A percentile compares a stretch with the other conserved stretches of the same genome.
phyloP scores from a whole-genome alignment of 495 filamentous ascomycete genomes.

The Aspergillus egyptiacus region DNA sequence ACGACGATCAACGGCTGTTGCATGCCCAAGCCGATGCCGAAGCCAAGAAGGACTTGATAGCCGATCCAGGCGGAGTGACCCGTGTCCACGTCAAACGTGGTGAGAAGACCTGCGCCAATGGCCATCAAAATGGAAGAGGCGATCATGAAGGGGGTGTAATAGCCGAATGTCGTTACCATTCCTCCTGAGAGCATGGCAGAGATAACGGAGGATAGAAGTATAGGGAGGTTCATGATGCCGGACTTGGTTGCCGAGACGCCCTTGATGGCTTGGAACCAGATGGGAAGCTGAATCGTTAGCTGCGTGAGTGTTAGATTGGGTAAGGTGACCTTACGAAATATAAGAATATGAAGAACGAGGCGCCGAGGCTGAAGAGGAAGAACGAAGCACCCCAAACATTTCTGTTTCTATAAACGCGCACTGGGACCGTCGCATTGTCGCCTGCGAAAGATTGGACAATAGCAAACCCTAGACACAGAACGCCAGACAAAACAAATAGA shows the following conservation, averaged over 20 bases:
- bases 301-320: too few species aligned
- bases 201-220: slow-evolving; percentile 42
- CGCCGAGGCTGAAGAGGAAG: slow-evolving; percentile 52
- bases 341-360: slow-evolving; percentile 60
- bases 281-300: slow-evolving; percentile 40
- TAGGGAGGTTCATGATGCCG: slow-evolving; percentile 34
- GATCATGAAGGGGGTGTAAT: slow-evolving; percentile 60
- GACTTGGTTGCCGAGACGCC: slow-evolving; percentile 27
- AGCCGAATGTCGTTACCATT: slow-evolving; percentile 43
- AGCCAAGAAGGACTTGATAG: slow-evolving; percentile 63
- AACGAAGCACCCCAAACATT: slow-evolving; percentile 51
- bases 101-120: slow-evolving; percentile 58
- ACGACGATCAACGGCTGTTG: slow-evolving; percentile 60
- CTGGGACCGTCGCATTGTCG: slow-evolving; percentile 72
- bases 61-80: slow-evolving; percentile 55
- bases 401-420: slow-evolving; percentile 65
- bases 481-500: slow-evolving; percentile 62
- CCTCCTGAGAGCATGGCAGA: slow-evolving; percentile 42
- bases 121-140: slow-evolving; percentile 46
- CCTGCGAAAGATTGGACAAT: slow-evolving; percentile 59
- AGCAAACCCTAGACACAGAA: slow-evolving; percentile 59
- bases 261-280: slow-evolving; percentile 70
- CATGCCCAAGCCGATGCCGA: slow-evolving; percentile 68
- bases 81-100: slow-evolving; percentile 50
- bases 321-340: slow-evolving; percentile 39